Conservation (phyloP, 805 yeast genomes). For the Huiozyma sinensis region DNA sequence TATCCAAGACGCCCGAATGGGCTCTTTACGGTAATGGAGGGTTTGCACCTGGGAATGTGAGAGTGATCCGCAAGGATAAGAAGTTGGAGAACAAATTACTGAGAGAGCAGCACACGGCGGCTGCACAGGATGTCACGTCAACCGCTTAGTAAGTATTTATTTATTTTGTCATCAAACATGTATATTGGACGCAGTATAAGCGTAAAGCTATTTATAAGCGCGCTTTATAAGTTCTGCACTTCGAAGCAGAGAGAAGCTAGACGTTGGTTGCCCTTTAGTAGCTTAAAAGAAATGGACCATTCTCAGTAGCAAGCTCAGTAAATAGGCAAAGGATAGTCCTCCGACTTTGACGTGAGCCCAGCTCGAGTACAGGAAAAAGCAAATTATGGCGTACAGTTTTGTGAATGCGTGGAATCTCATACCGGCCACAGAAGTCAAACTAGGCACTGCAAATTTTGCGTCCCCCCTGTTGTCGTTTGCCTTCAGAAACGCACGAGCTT, state of each 20-base stretch:
- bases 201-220: background rate
- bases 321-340: slow-evolving; percentile 16
- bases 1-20: slow-evolving; percentile 78
- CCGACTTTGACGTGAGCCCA: slow-evolving; percentile 19
- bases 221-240: background rate
- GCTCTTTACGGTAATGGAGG: slow-evolving; percentile 91
- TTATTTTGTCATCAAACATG: too few species aligned
- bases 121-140: background rate
- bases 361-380: slow-evolving; percentile 12
- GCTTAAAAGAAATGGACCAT: slow-evolving; percentile 6
- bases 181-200: background rate
- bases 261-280: too few species aligned
- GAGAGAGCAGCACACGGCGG: background rate
- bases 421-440: slow-evolving; percentile 13
- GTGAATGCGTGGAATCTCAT: slow-evolving; percentile 16
- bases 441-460: slow-evolving; percentile 9
- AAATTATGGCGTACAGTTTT: slow-evolving; percentile 11
- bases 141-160: background rate
- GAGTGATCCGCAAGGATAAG: slow-evolving; percentile 44
- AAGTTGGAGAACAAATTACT: slow-evolving; percentile 28
- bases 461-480: slow-evolving; percentile 5
- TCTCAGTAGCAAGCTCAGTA: slow-evolving; percentile 12
- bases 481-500: slow-evolving; percentile 7
- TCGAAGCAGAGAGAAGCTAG: too few species aligned
- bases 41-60: slow-evolving; percentile 76